These are phyloP conservation scores for Barbarea vulgaris DNA, from an alignment of 345 rosid genomes.

Conservation along the genomic window DNA sequence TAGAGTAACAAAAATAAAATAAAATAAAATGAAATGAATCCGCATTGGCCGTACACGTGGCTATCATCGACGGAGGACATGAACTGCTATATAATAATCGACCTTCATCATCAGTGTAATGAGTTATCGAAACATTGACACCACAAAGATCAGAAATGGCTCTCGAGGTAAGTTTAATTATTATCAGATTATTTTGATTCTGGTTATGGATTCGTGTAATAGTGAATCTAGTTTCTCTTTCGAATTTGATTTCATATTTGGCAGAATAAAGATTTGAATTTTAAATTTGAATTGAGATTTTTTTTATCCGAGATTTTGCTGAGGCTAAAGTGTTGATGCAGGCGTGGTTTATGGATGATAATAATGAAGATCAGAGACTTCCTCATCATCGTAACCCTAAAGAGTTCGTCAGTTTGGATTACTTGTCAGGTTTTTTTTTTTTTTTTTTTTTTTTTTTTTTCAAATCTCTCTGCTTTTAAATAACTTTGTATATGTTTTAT, in stretches of 20 bases:
- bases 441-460: no score
- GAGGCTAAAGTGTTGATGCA: conserved; percentile 11
- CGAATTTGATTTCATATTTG: neutral
- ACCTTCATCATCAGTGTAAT: neutral
- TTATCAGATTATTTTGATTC: neutral
- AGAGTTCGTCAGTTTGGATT: conserved; percentile 28
- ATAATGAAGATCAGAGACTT: conserved; percentile 42
- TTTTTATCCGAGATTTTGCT: neutral
- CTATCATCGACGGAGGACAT: neutral
- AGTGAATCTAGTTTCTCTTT: neutral
- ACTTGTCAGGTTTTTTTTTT: conserved; percentile 41
- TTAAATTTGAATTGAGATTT: neutral
- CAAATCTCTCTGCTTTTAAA: neutral
- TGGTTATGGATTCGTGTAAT: neutral
- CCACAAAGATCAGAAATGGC: conserved; percentile 33
- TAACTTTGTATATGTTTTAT: neutral
- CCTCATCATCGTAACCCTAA: conserved; percentile 41
- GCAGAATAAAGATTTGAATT: no score
- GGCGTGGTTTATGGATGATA: conserved; percentile 50
- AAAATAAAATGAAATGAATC: neutral
- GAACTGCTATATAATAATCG: neutral
- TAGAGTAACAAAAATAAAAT: neutral
- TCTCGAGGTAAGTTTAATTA: conserved; percentile 23
- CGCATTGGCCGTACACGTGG: conserved; percentile 28
- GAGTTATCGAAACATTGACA: conserved; percentile 7